A percentile compares a stretch with the other conserved stretches of the same genome.
phyloP scores from a whole-genome alignment of 768 basidiomycete genomes.

The Collybia mongolica region DNA sequence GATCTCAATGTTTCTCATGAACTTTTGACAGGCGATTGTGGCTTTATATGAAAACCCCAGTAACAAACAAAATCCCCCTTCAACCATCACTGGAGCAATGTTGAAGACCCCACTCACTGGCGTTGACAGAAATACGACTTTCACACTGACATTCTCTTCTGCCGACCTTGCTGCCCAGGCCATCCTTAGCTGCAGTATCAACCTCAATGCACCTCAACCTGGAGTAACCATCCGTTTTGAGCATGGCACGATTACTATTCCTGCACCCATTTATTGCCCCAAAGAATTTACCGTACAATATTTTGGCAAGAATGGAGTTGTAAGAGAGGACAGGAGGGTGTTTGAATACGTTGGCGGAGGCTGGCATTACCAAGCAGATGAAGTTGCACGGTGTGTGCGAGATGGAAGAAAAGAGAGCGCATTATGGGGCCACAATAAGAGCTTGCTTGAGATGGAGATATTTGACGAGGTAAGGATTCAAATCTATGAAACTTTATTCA shows the following conservation, averaged over 20 bases:
- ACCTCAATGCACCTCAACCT: conserved; percentile 39
- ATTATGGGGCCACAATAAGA: conserved; percentile 79
- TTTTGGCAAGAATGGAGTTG: conserved; percentile 43
- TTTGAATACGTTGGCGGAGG: conserved; percentile 68
- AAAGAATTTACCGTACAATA: conserved; percentile 66
- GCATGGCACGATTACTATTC: conserved; percentile 64
- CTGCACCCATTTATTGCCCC: conserved; percentile 66
- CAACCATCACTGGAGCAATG: conserved; percentile 65
- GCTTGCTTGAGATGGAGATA: conserved; percentile 75
- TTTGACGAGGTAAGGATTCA: conserved; percentile 70
- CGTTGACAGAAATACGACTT: conserved; percentile 77
- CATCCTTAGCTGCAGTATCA: conserved; percentile 69
- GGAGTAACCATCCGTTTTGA: conserved; percentile 75
- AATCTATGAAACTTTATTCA: not conserved
- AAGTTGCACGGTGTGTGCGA: conserved; percentile 75
- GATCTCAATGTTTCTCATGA: not conserved
- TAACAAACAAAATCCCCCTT: conserved; percentile 61
- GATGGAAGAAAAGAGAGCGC: conserved; percentile 74
- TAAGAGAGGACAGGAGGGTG: conserved; percentile 54
- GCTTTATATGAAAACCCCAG: conserved; percentile 75
- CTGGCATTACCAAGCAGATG: conserved; percentile 87
- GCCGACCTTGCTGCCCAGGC: conserved; percentile 70
- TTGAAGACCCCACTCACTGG: conserved; percentile 74
- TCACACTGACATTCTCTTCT: conserved; percentile 65
- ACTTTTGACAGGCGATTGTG: conserved; percentile 60